Base-by-base conservation (phyloP, 352 stramenopile species). In the Hyaloperonospora arabidopsidis region DNA sequence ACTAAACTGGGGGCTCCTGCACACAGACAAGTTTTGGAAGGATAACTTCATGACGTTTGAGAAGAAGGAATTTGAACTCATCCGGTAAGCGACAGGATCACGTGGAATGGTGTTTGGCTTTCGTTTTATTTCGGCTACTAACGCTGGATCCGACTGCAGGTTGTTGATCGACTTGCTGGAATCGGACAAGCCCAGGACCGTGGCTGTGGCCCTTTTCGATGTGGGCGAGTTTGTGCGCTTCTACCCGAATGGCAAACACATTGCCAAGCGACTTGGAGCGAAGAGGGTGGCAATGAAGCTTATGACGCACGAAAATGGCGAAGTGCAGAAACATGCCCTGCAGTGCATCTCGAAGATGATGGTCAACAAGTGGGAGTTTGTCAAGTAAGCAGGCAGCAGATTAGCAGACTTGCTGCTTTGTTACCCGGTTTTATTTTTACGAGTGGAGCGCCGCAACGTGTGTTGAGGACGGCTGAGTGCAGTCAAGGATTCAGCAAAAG, bases 311-410 rank as follows among this genome's bases (percentile, higher is more conserved):
- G 90, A 72, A 51, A 97, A 98, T 70, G 67, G 80, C 0, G 95
- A 98, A 54, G 85, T 99, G n/a, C 93, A 98, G 74, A 96, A 97
- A 73, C 94, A 98, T 72, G 95, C 95, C 17, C 78, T 99, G 28
- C 90, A 98, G 67, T 98, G 93, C 69, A 96, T 98, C 54, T 98
- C 89, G 45, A 99, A 99, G 84, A 97, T 99, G 73, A 97, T 98
- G 90, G 93, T 98, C 35, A 95, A 97, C 66, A 98, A 98, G 66
- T 98, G 95, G 95, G 95, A 98, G 66, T 97, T 96, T 67, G 83
- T 95, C 66, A 90, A 90, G 68, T 92, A 82, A 63, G 52, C 54
- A 34, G 46, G 22, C 34, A 13, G 11, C 45, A 55, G 15, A 19
- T 21, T 21, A 21, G 15, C 19, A 44, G 0, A 21, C 38, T 32